Percentiles rank a stretch among this genome's conserved stretches.
These are phyloP conservation scores for Glebionis coronaria DNA, from an alignment of 129 eudicot genomes.

Conservation along the genomic window DNA sequence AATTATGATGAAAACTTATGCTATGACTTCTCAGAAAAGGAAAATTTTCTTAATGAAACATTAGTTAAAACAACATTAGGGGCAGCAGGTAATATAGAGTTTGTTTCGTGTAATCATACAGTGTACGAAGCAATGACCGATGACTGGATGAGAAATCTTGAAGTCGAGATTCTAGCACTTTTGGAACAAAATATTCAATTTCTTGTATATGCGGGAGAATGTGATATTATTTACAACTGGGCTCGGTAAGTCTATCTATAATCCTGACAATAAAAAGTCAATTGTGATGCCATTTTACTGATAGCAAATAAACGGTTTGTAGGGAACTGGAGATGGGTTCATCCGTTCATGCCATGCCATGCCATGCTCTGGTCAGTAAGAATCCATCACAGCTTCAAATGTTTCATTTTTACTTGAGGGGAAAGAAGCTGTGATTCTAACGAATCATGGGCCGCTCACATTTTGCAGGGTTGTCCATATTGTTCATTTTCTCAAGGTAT, in stretches of 20 bases:
- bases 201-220: not conserved
- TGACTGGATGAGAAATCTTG: constrained; percentile 15
- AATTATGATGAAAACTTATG: no score
- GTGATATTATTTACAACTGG: constrained; percentile 13
- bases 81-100: not conserved
- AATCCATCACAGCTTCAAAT: not conserved
- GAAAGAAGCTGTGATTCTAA: constrained; percentile 7
- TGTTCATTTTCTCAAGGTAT: no score
- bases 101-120: constrained; percentile 1
- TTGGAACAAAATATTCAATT: constrained; percentile 8
- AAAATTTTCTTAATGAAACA: no score
- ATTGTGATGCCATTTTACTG: not conserved
- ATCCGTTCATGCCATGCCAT: no score
- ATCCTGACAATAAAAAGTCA: not conserved
- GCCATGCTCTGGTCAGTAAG: constrained; percentile 4
- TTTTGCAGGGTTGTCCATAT: no score
- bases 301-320: not conserved
- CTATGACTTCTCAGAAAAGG: no score
- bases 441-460: constrained; percentile 3
- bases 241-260: not conserved
- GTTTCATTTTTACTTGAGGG: not conserved
- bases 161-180: not conserved
- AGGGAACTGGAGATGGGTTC: constrained; percentile 17
- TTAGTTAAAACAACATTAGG: constrained; percentile 8
- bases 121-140: constrained; percentile 4